Base-by-base conservation (phyloP, 2,329 filamentous ascomycete species). In the Periconia macrospinosa region DNA sequence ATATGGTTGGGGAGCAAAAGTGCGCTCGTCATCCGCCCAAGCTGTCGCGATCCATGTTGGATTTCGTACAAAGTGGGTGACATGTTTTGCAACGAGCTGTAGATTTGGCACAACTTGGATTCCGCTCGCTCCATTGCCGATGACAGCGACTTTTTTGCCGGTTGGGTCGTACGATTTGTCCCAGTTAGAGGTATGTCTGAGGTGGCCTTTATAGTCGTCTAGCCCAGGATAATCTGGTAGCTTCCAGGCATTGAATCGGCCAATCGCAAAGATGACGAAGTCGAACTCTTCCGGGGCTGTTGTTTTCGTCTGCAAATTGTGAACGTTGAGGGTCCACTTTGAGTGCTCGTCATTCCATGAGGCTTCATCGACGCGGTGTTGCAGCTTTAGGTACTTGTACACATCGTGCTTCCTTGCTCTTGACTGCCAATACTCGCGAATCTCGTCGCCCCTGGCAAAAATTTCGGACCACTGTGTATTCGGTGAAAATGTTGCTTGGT, bases 81-180 rank as follows among this genome's bases (percentile, higher is more conserved):
- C 35, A 70, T 78, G 7, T 79, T 48, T 77, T 77, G 70, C 59
- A 83, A 84, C 58, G 0, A 78, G 79, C 3, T 80, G 84, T 72
- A 82, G 79, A 41, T 83, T 83, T 51, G 89, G 86, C 1, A 81
- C 78, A 47, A 87, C 79, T 59, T 88, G 86, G 1, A 88, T 81
- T 0, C 85, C 86, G 0, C 83, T 83, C 0, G 85, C 82, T 6
- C 86, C 86, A 0, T 85, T 88, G 13, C 86, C 86, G 44, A 89
- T 83, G 50, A 88, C 79, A 8, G 81, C 86, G 45, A 83, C 79
- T 10, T 78, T 78, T 65, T 88, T 88, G 56, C 76, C 77, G 0
- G 77, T 76, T 56, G 86, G 77, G 68, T 78, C 85, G 69, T 75
- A 83, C 0, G 23, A 27, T 27, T 27, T 27, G 23, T 27, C 23